These are phyloP conservation scores for Chalciporus piperatus DNA, from an alignment of 768 basidiomycete genomes.

Conservation along the genomic window DNA sequence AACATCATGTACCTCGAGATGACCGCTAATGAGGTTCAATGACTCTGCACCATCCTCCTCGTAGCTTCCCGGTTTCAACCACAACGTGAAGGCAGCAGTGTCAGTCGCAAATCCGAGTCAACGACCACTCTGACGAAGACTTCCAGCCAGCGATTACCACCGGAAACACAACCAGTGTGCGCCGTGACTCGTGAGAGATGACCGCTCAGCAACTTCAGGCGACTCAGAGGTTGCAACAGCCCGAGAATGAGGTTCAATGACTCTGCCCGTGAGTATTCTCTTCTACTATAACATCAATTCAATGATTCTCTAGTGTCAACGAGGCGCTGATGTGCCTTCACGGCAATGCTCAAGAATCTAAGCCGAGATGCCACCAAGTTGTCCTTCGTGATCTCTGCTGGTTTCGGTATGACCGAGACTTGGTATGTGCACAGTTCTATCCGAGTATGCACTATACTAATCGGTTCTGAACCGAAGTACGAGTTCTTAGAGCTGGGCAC, in stretches of 20 bases:
- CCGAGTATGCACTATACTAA: background rate
- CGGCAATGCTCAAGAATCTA: conserved; percentile 29
- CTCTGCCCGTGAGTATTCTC: conserved; percentile 52
- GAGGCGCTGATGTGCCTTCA: conserved; percentile 73
- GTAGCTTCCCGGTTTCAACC: too few relatives aligned
- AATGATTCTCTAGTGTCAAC: conserved; percentile 54
- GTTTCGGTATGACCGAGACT: conserved; percentile 47
- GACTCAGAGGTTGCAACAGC: conserved; percentile 70
- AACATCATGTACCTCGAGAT: too few relatives aligned
- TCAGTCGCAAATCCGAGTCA: too few relatives aligned
- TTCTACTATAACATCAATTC: background rate
- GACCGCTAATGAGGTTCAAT: too few relatives aligned
- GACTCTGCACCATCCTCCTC: too few relatives aligned
- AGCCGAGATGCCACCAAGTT: conserved; percentile 12
- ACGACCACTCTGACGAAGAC: conserved; percentile 74
- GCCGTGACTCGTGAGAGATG: too few relatives aligned
- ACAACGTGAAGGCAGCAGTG: too few relatives aligned
- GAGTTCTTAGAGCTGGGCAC: conserved; percentile 35
- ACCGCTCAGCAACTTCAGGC: conserved; percentile 72
- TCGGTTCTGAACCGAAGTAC: conserved; percentile 15
- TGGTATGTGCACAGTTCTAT: conserved; percentile 19
- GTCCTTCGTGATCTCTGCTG: conserved; percentile 26
- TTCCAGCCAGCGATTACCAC: conserved; percentile 53
- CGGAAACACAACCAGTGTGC: conserved; percentile 56
- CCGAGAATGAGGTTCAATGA: conserved; percentile 77